Evolutionary conservation across 805 yeast species (phyloP).

Genomic region (Crinitomyces ghanaensis): DNA sequence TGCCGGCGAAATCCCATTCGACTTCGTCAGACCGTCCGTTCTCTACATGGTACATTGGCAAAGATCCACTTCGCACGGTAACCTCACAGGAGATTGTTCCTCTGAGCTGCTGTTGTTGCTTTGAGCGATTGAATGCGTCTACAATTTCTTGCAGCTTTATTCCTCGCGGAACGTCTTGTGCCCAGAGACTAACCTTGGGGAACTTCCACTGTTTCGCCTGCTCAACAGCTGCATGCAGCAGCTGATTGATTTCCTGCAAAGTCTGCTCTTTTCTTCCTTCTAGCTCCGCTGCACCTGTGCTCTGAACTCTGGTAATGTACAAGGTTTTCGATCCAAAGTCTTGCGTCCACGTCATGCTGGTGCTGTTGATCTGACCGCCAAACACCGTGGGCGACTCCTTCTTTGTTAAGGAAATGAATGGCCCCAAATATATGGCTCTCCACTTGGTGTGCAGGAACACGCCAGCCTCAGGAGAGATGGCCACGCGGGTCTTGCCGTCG

Average conservation of each 20-base stretch:
- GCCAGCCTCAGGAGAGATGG: slow-evolving; percentile 12
- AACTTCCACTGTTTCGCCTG: slow-evolving; percentile 27
- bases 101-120: not conserved
- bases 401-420: slow-evolving; percentile 6
- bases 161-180: slow-evolving; percentile 26
- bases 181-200: slow-evolving; percentile 30
- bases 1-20: slow-evolving; percentile 35
- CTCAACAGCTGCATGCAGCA: slow-evolving; percentile 12
- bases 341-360: slow-evolving; percentile 22
- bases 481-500: slow-evolving; percentile 16
- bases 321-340: slow-evolving; percentile 15
- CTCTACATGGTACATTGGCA: slow-evolving; percentile 30
- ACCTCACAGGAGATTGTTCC: slow-evolving; percentile 1
- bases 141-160: slow-evolving; percentile 23
- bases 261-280: slow-evolving; percentile 19
- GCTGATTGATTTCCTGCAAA: slow-evolving; percentile 25
- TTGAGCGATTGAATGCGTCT: slow-evolving; percentile 1
- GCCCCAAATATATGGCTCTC: slow-evolving; percentile 17
- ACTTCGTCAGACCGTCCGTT: slow-evolving; percentile 14
- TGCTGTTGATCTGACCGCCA: slow-evolving; percentile 17
- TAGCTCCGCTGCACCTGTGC: slow-evolving; percentile 5
- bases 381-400: slow-evolving; percentile 13
- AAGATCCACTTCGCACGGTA: slow-evolving; percentile 12
- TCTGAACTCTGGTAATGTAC: slow-evolving; percentile 13
- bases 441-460: slow-evolving; percentile 14